Conservation (phyloP, 2,329 filamentous ascomycete species). For the Paraconiothyrium brasiliense region DNA sequence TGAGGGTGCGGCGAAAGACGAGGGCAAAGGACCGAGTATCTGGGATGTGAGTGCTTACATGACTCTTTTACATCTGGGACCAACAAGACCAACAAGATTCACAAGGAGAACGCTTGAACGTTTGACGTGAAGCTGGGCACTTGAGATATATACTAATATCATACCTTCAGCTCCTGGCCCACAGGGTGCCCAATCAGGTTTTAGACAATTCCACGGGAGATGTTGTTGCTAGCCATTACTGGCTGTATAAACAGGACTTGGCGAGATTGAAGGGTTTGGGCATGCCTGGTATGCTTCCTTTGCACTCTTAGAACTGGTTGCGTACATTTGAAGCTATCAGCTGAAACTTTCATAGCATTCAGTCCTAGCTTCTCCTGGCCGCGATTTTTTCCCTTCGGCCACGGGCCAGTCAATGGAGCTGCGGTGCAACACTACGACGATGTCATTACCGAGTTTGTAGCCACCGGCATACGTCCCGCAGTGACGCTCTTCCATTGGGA, state of each 20-base stretch:
- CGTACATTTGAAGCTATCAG: not conserved
- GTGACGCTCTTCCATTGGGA: conserved; percentile 57
- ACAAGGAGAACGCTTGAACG: too few species aligned
- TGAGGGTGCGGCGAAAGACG: conserved; percentile 55
- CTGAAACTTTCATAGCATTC: conserved; percentile 32
- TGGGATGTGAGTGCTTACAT: conserved; percentile 43
- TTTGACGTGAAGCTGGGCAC: not conserved
- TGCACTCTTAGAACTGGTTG: not conserved
- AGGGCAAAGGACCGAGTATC: conserved; percentile 55
- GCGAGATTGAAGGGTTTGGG: conserved; percentile 49
- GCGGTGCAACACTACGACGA: conserved; percentile 53
- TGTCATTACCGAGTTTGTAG: conserved; percentile 49
- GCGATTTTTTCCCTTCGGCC: conserved; percentile 51
- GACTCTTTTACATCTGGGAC: not conserved
- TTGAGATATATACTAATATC: not conserved
- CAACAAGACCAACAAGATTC: too few species aligned
- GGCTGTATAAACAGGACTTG: conserved; percentile 56
- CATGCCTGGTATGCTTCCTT: conserved; percentile 27
- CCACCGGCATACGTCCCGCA: conserved; percentile 46
- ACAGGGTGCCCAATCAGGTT: conserved; percentile 53
- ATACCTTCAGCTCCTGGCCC: conserved; percentile 44
- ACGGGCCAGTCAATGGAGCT: conserved; percentile 48
- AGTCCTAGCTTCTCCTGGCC: conserved; percentile 52
- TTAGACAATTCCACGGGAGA: conserved; percentile 54
- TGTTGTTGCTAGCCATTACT: conserved; percentile 54